These are phyloP conservation scores for Suillus hirtellus DNA, from an alignment of 768 basidiomycete species.

Conservation along the genomic window DNA sequence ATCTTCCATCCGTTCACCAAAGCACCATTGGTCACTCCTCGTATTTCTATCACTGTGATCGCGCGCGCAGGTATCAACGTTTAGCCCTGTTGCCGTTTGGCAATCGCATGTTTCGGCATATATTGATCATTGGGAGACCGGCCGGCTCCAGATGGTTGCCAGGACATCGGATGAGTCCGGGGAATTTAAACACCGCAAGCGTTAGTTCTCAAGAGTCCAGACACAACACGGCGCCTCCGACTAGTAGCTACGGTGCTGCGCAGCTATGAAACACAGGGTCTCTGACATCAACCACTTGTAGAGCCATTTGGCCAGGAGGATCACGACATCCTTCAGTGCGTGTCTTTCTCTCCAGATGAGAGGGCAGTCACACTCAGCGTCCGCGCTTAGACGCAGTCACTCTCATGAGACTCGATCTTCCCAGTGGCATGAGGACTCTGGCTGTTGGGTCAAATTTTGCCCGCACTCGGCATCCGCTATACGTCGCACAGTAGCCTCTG, in stretches of 20 bases:
- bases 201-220: too few species aligned
- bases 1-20: slow-evolving; percentile 12
- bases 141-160: neutral
- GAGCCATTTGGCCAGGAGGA: too few species aligned
- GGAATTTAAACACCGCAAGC: neutral
- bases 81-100: neutral
- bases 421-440: neutral
- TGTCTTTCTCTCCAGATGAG: too few species aligned
- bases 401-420: too few species aligned
- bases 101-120: neutral
- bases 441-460: neutral
- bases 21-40: slow-evolving; percentile 18
- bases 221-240: too few species aligned
- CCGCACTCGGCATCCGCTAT: neutral
- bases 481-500: neutral
- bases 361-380: too few species aligned
- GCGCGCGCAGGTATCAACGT: slow-evolving; percentile 14
- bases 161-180: too few species aligned
- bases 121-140: neutral
- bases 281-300: too few species aligned
- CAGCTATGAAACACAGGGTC: too few species aligned
- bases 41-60: slow-evolving; percentile 23
- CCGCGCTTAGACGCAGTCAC: too few species aligned
- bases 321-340: too few species aligned
- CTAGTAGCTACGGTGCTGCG: too few species aligned